phyloP scores from a whole-genome alignment of 2,329 filamentous ascomycete species.

The Fusarium nodosum region DNA sequence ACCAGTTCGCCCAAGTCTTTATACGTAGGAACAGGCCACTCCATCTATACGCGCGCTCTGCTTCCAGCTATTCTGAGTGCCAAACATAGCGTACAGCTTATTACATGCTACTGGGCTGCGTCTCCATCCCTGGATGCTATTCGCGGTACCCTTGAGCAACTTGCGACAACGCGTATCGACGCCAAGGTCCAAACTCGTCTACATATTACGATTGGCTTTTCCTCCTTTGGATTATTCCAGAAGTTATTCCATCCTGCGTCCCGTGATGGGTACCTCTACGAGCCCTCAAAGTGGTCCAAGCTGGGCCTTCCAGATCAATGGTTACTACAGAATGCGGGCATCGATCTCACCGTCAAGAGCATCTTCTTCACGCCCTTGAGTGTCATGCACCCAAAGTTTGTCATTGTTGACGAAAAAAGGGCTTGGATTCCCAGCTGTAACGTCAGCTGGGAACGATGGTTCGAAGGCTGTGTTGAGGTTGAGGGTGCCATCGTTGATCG shows the following conservation, averaged over 20 bases:
- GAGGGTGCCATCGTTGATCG: slow-evolving; percentile 71
- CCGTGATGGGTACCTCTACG: slow-evolving; percentile 71
- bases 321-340: slow-evolving; percentile 65
- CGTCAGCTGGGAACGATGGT: slow-evolving; percentile 89
- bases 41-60: slow-evolving; percentile 67
- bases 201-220: slow-evolving; percentile 80
- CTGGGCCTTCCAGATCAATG: slow-evolving; percentile 73
- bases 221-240: slow-evolving; percentile 78
- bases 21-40: slow-evolving; percentile 69
- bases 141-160: slow-evolving; percentile 66
- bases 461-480: slow-evolving; percentile 80
- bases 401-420: slow-evolving; percentile 76
- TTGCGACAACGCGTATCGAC: slow-evolving; percentile 63
- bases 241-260: slow-evolving; percentile 81
- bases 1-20: slow-evolving; percentile 63
- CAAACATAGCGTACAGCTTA: slow-evolving; percentile 76
- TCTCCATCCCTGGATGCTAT: slow-evolving; percentile 73
- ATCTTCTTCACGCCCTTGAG: slow-evolving; percentile 85
- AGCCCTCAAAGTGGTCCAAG: slow-evolving; percentile 69
- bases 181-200: slow-evolving; percentile 56
- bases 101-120: slow-evolving; percentile 85
- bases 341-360: slow-evolving; percentile 80
- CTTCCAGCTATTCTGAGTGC: slow-evolving; percentile 73
- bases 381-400: slow-evolving; percentile 90
- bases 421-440: slow-evolving; percentile 85